Percentiles rank a stretch among this genome's conserved stretches.
Evolutionary conservation across 257 asterid genomes (phyloP).

Genomic region (Przewalskia tangutica): DNA sequence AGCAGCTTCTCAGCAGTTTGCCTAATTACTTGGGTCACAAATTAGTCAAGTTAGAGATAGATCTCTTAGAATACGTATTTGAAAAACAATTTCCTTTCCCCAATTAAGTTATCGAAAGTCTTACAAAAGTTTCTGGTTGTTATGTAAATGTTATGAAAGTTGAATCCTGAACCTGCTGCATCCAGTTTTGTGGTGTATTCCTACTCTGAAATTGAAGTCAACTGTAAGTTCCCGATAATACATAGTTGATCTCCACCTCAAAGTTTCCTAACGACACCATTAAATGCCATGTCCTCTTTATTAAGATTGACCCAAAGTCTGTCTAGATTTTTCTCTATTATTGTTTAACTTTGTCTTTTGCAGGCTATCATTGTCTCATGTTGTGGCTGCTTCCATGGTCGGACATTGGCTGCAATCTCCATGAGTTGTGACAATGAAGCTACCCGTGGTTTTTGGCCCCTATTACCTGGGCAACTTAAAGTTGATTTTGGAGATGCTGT

Average conservation of each 20-base stretch:
- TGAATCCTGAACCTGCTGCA: conserved; percentile 1
- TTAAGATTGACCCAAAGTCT: not conserved
- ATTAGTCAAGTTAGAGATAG: not conserved
- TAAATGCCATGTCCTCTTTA: not conserved
- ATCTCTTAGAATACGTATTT: not conserved
- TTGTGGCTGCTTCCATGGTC: conserved; percentile 98
- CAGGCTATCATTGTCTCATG: conserved; percentile 94
- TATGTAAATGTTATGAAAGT: not conserved
- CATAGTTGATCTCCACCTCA: not conserved
- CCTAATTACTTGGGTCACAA: not conserved
- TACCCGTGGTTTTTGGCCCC: conserved; percentile 84
- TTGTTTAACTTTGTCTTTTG: conserved; percentile 8
- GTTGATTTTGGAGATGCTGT: conserved; percentile 75
- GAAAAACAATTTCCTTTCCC: not conserved
- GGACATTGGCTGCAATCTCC: conserved; percentile 83
- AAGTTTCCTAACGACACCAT: not conserved
- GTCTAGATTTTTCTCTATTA: not conserved
- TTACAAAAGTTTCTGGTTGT: not conserved
- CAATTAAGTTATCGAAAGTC: not conserved
- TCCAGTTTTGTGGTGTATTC: not conserved
- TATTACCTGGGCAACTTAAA: conserved; percentile 75
- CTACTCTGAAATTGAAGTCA: not conserved
- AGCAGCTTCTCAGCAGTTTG: not conserved
- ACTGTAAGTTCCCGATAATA: not conserved
- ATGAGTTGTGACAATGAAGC: conserved; percentile 99